phyloP scores from a whole-genome alignment of 129 eudicot genomes.

The Ambrosia trifida region DNA sequence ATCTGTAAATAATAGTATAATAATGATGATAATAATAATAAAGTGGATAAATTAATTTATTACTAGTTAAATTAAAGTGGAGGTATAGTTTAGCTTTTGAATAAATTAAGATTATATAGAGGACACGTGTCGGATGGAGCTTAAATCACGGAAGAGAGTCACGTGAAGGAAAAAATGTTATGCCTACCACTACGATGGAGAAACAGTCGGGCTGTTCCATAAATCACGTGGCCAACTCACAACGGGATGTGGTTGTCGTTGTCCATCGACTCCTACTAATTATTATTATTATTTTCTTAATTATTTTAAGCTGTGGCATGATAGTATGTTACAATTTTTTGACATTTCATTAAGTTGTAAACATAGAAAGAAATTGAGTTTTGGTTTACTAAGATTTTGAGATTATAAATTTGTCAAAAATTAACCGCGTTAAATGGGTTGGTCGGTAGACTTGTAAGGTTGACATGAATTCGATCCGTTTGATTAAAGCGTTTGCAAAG shows the following conservation, averaged over 20 bases:
- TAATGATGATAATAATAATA: not conserved
- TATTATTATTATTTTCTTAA: not conserved
- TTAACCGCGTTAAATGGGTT: no score
- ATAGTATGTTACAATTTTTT: constrained; percentile 27
- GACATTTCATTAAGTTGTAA: constrained; percentile 18
- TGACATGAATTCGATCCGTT: no score
- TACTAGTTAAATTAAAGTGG: constrained; percentile 10
- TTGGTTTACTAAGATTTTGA: no score
- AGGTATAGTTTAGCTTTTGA: constrained; percentile 13
- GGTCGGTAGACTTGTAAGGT: no score
- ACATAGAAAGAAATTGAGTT: no score
- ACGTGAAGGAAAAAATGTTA: constrained; percentile 33
- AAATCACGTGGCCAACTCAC: constrained; percentile 46
- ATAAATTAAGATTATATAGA: not conserved
- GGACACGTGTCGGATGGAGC: constrained; percentile 35
- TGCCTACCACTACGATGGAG: constrained; percentile 45
- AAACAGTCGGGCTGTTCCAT: constrained; percentile 27
- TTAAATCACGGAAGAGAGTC: constrained; percentile 42
- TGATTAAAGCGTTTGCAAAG: no score
- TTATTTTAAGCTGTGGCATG: not conserved
- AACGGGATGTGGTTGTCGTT: constrained; percentile 38
- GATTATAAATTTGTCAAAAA: no score
- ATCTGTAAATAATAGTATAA: constrained; percentile 32
- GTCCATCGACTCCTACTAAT: constrained; percentile 18
- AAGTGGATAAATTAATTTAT: not conserved